A percentile compares a stretch with the other conserved stretches of the same genome.
These are phyloP conservation scores for Colletotrichum aenigma DNA, from an alignment of 2,329 filamentous ascomycete genomes.

Conservation along the genomic window DNA sequence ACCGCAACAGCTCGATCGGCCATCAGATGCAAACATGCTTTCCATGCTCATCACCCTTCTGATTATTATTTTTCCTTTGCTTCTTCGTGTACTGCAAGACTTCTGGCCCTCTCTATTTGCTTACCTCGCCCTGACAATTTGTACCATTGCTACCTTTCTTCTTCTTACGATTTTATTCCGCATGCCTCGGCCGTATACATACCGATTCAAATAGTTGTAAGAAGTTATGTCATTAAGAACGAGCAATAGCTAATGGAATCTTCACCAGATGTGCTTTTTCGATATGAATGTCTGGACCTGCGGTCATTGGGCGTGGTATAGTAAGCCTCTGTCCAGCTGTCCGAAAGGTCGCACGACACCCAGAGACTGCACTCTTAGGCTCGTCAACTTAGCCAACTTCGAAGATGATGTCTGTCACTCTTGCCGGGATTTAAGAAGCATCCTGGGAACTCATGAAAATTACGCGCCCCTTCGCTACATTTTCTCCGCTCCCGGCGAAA, in stretches of 20 bases:
- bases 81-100: background rate
- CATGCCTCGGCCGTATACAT: background rate
- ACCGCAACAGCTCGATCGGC: background rate
- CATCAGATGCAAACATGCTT: background rate
- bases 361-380: background rate
- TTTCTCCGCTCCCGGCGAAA: background rate
- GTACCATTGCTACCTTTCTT: background rate
- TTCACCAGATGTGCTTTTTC: background rate
- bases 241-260: background rate
- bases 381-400: background rate
- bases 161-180: background rate
- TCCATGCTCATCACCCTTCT: background rate
- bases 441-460: background rate
- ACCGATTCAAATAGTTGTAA: background rate
- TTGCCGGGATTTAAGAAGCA: background rate
- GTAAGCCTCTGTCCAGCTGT: background rate
- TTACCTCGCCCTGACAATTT: background rate
- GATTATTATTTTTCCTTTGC: background rate
- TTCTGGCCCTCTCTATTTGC: background rate
- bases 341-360: background rate
- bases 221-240: background rate
- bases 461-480: background rate
- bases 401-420: background rate
- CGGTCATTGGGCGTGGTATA: background rate
- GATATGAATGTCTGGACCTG: background rate